Evolutionary conservation across 106 monocot species (phyloP), one percentile per base, ranked within the genome.

Genomic region (Gastrodia elata): DNA sequence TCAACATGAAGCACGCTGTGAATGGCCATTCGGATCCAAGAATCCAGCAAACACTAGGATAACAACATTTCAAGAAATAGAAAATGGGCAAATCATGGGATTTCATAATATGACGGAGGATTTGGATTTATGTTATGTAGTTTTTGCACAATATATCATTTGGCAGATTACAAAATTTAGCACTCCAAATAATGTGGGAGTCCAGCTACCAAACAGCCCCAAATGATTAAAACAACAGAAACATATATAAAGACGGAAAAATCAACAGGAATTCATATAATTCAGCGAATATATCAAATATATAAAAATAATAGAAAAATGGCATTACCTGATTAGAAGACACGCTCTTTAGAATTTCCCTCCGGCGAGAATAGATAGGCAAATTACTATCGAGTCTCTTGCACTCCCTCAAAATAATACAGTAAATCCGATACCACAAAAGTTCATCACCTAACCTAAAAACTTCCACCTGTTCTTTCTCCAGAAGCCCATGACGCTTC

Each of bases 301-400:
- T 0, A 27, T 11, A 30, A 27, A 10, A 8, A 1, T 59, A 27
- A 24, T 10, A 9, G 28, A 28, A 59, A 56, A 56, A 56, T 22
- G 67, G 6, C 18, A 34, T 68, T 58, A 35, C 87, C 87, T 87
- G 87, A 52, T 84, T 81, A n/a, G 37, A 39, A 38, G 68, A 70
- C 2, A 87, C 68, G 14, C 28, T 4, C 28, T 25, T 65, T 2
- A 86, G 79, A 73, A 86, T 86, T 70, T 82, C 81, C 68, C 73
- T 86, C 71, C 84, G 77, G 76, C 16, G 82, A 74, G 79, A 70
- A 72, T 84, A 88, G 1, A 88, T 82, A 8, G 87, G 87, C 57
- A 88, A 64, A 15, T 84, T 81, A 42, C 77, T 65, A 14, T 77
- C 76, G 5, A 88, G 79, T 81, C 87, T 76, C 72, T 80, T 64